These are phyloP conservation scores for Taphrina communis DNA, from an alignment of 1,139 yeast genomes.

Conservation along the genomic window DNA sequence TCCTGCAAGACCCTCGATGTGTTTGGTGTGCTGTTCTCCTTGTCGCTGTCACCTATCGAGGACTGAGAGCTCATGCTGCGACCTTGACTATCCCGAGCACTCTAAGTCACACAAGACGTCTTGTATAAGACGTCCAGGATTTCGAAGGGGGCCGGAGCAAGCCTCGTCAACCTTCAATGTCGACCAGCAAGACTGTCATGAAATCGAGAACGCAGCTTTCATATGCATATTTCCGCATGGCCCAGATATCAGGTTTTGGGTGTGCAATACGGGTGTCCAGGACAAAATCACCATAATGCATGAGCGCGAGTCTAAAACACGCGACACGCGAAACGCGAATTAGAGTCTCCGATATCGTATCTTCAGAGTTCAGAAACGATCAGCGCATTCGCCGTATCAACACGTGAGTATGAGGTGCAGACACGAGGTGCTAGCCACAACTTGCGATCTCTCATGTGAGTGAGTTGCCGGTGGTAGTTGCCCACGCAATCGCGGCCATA, in stretches of 20 bases:
- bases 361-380: neutral
- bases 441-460: neutral
- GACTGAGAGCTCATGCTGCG: constrained; percentile 32
- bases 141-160: neutral
- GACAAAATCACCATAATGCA: neutral
- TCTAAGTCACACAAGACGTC: neutral
- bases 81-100: neutral
- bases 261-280: neutral
- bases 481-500: no score
- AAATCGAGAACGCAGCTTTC: no score
- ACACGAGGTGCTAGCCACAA: neutral
- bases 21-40: constrained; percentile 26
- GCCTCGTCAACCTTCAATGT: neutral
- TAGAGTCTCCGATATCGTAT: constrained; percentile 6
- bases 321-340: constrained; percentile 27
- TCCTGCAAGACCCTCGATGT: neutral
- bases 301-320: constrained; percentile 3
- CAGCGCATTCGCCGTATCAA: neutral
- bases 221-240: no score
- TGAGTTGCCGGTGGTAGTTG: neutral
- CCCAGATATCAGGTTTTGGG: neutral
- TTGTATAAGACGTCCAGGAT: neutral
- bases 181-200: no score
- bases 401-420: neutral
- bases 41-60: constrained; percentile 33